These are phyloP conservation scores for Chlamydomonas schloesseri DNA, from an alignment of 139 green algal genomes.

Conservation along the genomic window DNA sequence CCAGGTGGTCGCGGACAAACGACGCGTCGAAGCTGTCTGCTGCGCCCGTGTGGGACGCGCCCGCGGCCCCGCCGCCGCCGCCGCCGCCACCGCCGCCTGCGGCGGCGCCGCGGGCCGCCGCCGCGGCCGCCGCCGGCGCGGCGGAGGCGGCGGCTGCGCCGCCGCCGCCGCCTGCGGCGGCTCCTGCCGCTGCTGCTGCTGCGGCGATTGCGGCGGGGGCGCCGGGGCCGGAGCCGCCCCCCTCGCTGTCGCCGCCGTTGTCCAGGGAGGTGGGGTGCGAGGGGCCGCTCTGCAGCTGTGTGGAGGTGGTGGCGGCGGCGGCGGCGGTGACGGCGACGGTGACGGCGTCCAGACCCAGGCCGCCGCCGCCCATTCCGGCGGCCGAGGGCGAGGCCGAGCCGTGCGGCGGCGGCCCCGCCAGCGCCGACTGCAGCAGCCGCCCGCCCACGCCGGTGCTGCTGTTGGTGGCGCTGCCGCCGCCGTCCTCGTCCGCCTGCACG, in stretches of 20 bases:
- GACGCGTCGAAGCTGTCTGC: slow-evolving; percentile 35
- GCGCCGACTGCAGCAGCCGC: not conserved
- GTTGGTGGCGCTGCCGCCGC: not conserved
- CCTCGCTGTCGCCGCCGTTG: too few relatives aligned
- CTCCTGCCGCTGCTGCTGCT: not conserved
- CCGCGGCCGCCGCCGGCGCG: not conserved
- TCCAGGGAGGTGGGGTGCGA: too few relatives aligned
- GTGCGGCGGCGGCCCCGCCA: too few relatives aligned
- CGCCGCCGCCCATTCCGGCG: too few relatives aligned
- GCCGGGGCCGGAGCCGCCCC: too few relatives aligned
- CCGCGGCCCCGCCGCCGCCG: too few relatives aligned
- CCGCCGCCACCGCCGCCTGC: not conserved
- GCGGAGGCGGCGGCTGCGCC: too few relatives aligned
- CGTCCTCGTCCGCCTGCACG: not conserved
- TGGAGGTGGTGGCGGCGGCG: too few relatives aligned
- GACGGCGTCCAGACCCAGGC: too few relatives aligned
- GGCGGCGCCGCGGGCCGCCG: not conserved
- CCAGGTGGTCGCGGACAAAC: slow-evolving; percentile 30
- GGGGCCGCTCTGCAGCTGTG: not conserved
- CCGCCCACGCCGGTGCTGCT: not conserved
- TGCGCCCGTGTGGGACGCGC: not conserved
- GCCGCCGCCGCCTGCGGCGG: not conserved
- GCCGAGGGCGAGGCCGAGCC: too few relatives aligned
- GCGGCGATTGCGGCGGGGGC: not conserved
- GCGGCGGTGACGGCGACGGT: too few relatives aligned